Conservation (phyloP, 1,284 basidiomycete species). For the Sporisorium exsertum region DNA sequence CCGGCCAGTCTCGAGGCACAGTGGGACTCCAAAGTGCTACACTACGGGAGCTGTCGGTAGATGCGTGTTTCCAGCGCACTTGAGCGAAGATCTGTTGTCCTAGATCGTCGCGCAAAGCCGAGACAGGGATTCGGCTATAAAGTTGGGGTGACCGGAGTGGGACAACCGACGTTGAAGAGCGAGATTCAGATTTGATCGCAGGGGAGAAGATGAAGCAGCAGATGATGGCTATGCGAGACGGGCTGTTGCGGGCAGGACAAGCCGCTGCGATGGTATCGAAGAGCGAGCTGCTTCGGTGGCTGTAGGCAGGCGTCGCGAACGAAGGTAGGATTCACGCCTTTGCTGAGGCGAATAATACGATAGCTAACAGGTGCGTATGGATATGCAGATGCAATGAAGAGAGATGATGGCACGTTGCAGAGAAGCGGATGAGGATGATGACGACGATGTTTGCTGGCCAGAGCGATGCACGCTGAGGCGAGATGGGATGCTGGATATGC, state of each 20-base stretch:
- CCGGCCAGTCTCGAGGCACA: neutral
- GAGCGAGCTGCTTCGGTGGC: neutral
- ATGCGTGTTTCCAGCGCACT: neutral
- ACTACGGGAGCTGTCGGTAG: neutral
- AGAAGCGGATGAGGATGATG: neutral
- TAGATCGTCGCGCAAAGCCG: neutral
- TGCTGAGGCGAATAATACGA: neutral
- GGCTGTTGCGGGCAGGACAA: neutral
- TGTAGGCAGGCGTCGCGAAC: neutral
- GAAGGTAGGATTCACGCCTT: neutral
- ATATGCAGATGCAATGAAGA: constrained; percentile 27
- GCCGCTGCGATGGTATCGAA: neutral
- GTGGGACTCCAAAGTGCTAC: neutral
- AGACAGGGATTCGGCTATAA: neutral
- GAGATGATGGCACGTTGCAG: neutral
- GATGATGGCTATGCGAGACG: neutral
- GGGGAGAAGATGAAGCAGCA: neutral
- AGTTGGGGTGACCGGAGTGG: neutral
- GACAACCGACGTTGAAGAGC: neutral
- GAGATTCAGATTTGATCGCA: neutral
- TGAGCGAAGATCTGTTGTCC: too few species aligned
- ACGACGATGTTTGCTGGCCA: neutral
- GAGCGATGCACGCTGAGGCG: neutral
- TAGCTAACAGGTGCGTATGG: constrained; percentile 6
- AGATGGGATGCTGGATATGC: constrained; percentile 1